Conservation (phyloP, 2,329 filamentous ascomycete species). For the Pyrenophora seminiperda region DNA sequence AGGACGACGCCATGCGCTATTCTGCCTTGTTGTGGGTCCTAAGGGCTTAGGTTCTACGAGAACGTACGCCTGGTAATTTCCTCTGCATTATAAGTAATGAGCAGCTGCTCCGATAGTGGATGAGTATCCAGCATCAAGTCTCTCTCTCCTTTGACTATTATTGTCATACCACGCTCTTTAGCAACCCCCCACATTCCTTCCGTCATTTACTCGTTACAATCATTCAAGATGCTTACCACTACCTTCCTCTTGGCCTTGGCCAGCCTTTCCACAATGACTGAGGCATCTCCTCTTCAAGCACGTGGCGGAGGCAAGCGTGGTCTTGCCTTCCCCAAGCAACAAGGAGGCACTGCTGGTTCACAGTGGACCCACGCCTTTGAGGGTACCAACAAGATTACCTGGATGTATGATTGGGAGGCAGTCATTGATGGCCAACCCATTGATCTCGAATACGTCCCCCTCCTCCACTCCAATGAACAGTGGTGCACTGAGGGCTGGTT, state of each 20-base stretch:
- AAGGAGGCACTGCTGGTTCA: slow-evolving; percentile 30
- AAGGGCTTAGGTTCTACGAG: slow-evolving; percentile 5
- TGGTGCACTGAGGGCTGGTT: slow-evolving; percentile 37
- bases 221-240: slow-evolving; percentile 27
- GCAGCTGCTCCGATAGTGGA: neutral
- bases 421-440: slow-evolving; percentile 51
- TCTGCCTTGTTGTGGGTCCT: slow-evolving; percentile 13
- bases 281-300: slow-evolving; percentile 33
- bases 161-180: slow-evolving; percentile 13
- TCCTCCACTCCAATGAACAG: slow-evolving; percentile 39
- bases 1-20: slow-evolving; percentile 18
- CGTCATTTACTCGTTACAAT: slow-evolving; percentile 12
- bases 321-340: slow-evolving; percentile 37
- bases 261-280: slow-evolving; percentile 34
- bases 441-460: slow-evolving; percentile 66
- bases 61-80: slow-evolving; percentile 17
- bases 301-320: slow-evolving; percentile 38
- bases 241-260: slow-evolving; percentile 37
- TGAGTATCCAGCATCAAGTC: slow-evolving; percentile 4
- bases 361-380: slow-evolving; percentile 30
- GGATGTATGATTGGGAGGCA: slow-evolving; percentile 72
- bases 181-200: slow-evolving; percentile 22
- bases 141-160: slow-evolving; percentile 19
- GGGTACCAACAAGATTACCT: slow-evolving; percentile 52
- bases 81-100: slow-evolving; percentile 18